Evolutionary conservation across 73 alveolate species (phyloP).

Genomic region (Paramecium tetraurelia): DNA sequence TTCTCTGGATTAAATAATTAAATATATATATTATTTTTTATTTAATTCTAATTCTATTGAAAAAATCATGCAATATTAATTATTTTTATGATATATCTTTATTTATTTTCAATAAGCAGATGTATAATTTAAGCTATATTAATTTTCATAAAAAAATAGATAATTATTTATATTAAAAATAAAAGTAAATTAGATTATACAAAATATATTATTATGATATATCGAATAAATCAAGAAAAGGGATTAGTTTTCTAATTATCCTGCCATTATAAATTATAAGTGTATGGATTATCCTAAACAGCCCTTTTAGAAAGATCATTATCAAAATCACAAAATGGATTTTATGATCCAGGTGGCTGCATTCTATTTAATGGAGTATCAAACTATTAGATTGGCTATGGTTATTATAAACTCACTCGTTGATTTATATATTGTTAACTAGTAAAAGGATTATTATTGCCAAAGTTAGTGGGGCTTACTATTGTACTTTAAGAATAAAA

Average conservation of each 20-base stretch:
- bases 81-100: too few relatives aligned
- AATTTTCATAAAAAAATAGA: too few relatives aligned
- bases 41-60: too few relatives aligned
- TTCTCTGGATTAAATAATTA: not conserved
- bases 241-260: not conserved
- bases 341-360: not conserved
- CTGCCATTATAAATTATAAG: not conserved
- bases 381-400: not conserved
- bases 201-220: not conserved
- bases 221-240: not conserved
- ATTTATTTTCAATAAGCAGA: too few relatives aligned
- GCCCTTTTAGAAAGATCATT: not conserved
- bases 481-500: not conserved
- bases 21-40: too few relatives aligned
- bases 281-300: not conserved
- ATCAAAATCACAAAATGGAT: not conserved
- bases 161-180: too few relatives aligned
- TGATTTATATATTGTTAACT: not conserved
- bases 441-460: not conserved
- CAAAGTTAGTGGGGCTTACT: not conserved
- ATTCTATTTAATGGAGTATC: not conserved
- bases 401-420: not conserved
- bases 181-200: too few relatives aligned
- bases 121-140: too few relatives aligned
- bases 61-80: too few relatives aligned